Evolutionary conservation across 345 rosid genomes (phyloP).

Genomic region (Syzygium aqueum): DNA sequence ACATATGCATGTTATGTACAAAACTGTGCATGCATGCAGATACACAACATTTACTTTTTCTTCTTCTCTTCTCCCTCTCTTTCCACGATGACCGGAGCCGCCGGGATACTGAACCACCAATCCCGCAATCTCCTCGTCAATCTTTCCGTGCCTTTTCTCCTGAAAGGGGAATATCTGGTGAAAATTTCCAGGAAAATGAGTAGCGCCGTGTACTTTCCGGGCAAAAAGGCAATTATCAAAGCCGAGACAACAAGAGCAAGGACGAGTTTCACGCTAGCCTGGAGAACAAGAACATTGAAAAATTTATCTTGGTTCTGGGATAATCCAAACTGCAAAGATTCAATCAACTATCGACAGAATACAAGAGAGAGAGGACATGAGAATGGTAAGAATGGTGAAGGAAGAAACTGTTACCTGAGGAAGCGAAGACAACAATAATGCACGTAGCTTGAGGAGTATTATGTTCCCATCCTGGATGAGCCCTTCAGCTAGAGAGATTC

Average conservation of each 20-base stretch:
- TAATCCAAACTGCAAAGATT: background rate
- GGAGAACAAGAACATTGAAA: background rate
- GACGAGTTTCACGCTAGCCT: slow-evolving; percentile 75
- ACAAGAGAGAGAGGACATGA: background rate
- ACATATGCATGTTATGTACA: background rate
- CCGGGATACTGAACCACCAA: slow-evolving; percentile 96
- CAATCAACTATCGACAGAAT: background rate
- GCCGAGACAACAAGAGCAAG: slow-evolving; percentile 33
- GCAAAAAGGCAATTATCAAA: slow-evolving; percentile 33
- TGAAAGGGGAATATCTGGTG: slow-evolving; percentile 71
- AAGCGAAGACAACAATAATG: slow-evolving; percentile 46
- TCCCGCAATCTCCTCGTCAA: slow-evolving; percentile 67
- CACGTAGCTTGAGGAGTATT: slow-evolving; percentile 73
- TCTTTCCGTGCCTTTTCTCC: slow-evolving; percentile 64
- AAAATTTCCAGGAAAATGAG: slow-evolving; percentile 47
- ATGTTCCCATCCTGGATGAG: slow-evolving; percentile 73
- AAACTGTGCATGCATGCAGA: background rate
- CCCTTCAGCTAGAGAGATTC: slow-evolving; percentile 59
- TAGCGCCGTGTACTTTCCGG: slow-evolving; percentile 41
- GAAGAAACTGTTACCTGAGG: slow-evolving; percentile 44
- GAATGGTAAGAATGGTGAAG: background rate
- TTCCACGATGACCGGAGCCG: slow-evolving; percentile 68
- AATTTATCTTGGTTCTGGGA: background rate
- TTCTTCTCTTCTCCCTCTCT: slow-evolving; percentile 62
- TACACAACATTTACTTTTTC: slow-evolving; percentile 18